A percentile compares a stretch with the other conserved stretches of the same genome.
Conservation (phyloP, 768 basidiomycete genomes). For the Termitomyces sp. region DNA sequence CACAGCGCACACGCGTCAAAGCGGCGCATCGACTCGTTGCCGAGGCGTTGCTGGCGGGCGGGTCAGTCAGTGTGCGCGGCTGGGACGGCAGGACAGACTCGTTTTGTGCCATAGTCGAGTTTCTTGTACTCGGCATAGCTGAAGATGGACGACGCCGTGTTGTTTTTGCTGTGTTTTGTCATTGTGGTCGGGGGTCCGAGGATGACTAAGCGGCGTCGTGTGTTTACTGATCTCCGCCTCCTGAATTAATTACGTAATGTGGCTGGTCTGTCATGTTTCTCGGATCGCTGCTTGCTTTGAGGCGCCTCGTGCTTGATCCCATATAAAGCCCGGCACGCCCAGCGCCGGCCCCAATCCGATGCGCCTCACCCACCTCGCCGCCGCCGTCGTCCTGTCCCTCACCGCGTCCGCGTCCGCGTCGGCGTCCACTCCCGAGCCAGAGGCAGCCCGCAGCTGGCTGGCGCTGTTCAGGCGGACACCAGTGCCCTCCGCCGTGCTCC, state of each 20-base stretch:
- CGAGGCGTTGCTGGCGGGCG: conserved; percentile 82
- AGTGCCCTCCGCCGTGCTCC: neutral
- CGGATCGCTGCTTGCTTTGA: too few relatives aligned
- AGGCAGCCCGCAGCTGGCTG: conserved; percentile 5
- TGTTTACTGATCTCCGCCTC: too few relatives aligned
- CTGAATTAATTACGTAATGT: too few relatives aligned
- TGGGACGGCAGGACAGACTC: conserved; percentile 36
- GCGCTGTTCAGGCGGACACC: conserved; percentile 2
- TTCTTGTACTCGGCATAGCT: conserved; percentile 88
- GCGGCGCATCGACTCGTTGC: conserved; percentile 87
- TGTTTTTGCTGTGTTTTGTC: conserved; percentile 91
- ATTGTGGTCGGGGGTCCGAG: conserved; percentile 39
- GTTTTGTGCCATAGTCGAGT: conserved; percentile 79
- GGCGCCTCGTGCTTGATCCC: too few relatives aligned
- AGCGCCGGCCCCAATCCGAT: too few relatives aligned
- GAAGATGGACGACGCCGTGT: conserved; percentile 85
- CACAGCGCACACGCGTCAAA: conserved; percentile 93
- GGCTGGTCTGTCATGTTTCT: too few relatives aligned
- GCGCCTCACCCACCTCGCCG: conserved; percentile 7
- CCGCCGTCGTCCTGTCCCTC: conserved; percentile 6
- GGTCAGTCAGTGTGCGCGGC: too few relatives aligned
- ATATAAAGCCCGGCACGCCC: too few relatives aligned
- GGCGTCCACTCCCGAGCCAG: too few relatives aligned
- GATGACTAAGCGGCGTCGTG: conserved; percentile 2
- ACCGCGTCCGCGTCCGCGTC: too few relatives aligned